phyloP scores from a whole-genome alignment of 345 rosid species.

The Citrus sp. region DNA sequence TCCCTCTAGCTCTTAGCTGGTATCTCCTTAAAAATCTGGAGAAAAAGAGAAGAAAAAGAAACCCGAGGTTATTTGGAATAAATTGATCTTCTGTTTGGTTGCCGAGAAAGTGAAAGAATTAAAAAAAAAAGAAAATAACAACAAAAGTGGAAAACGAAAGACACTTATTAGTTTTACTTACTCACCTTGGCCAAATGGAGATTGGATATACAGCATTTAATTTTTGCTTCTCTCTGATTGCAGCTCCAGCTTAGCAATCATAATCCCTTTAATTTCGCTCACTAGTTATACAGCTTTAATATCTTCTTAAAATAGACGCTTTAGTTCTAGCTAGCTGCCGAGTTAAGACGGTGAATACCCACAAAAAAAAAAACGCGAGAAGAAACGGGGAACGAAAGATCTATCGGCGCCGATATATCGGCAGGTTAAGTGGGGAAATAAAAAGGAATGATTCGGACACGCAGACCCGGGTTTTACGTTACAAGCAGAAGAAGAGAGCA shows the following conservation, averaged over 20 bases:
- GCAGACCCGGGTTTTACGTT: slow-evolving; percentile 34
- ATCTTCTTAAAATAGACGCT: not conserved
- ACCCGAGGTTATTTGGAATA: no score
- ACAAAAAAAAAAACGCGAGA: no score
- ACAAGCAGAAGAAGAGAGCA: not conserved
- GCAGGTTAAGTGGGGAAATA: not conserved
- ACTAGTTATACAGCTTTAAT: not conserved
- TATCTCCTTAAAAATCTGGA: slow-evolving; percentile 9
- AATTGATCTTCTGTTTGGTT: not conserved
- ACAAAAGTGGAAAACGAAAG: not conserved
- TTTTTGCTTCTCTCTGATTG: no score
- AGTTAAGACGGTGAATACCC: no score
- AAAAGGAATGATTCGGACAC: slow-evolving; percentile 8
- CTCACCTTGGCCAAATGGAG: no score
- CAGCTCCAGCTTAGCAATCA: not conserved
- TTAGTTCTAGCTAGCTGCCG: no score
- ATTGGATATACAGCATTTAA: no score
- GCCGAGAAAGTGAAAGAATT: not conserved
- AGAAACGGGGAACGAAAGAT: no score
- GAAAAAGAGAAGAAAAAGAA: not conserved
- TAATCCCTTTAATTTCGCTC: not conserved
- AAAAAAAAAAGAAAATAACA: no score
- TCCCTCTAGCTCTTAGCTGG: slow-evolving; percentile 25
- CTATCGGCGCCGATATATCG: not conserved
- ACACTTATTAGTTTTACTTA: no score